Evolutionary conservation across 2,329 filamentous ascomycete species (phyloP).

Genomic region (Trichoderma oligosporum): DNA sequence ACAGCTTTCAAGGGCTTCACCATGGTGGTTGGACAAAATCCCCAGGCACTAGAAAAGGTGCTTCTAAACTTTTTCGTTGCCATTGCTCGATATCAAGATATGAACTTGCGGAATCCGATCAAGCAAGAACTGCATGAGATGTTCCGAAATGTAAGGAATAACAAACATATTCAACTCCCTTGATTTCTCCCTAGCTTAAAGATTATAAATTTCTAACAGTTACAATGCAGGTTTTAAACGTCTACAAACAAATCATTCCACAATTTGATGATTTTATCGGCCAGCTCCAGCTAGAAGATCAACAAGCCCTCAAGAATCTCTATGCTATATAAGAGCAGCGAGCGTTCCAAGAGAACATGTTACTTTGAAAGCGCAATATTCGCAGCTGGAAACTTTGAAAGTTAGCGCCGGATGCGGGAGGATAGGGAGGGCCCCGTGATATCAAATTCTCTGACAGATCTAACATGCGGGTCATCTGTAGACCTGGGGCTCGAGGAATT

Average conservation of each 20-base stretch:
- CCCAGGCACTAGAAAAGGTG: slow-evolving; percentile 84
- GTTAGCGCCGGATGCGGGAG: slow-evolving; percentile 15
- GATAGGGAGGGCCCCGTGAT: background rate
- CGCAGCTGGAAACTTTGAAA: background rate
- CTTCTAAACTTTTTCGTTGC: slow-evolving; percentile 77
- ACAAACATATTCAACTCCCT: background rate
- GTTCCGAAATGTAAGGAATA: slow-evolving; percentile 68
- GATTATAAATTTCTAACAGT: background rate
- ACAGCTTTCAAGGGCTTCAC: slow-evolving; percentile 91
- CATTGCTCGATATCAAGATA: slow-evolving; percentile 73
- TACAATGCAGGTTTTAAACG: slow-evolving; percentile 44
- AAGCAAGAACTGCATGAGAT: slow-evolving; percentile 65
- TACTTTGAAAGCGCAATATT: background rate
- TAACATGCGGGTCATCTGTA: background rate
- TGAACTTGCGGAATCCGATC: slow-evolving; percentile 55
- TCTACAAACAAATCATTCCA: slow-evolving; percentile 58
- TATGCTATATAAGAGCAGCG: slow-evolving; percentile 41
- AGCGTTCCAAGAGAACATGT: background rate
- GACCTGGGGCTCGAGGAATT: background rate
- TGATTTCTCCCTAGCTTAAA: background rate
- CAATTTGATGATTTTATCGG: slow-evolving; percentile 54
- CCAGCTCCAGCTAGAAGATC: slow-evolving; percentile 49
- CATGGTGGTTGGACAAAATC: slow-evolving; percentile 77
- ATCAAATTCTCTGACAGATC: background rate
- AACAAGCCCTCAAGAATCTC: slow-evolving; percentile 45